Evolutionary conservation across 1,139 yeast species (phyloP).

Genomic region (Pichia sp.): DNA sequence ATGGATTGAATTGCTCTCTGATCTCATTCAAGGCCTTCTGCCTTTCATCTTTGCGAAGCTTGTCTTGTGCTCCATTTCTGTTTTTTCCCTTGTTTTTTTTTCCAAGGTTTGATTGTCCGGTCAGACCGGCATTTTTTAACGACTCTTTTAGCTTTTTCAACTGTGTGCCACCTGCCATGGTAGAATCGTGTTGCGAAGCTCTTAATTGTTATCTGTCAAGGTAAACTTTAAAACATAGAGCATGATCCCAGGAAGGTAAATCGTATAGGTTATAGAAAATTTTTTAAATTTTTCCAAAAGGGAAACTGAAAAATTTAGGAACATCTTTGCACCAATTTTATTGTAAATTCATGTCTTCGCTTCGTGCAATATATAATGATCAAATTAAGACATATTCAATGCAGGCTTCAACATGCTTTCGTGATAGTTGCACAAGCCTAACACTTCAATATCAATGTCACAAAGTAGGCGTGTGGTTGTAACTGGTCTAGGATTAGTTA

Average conservation of each 20-base stretch:
- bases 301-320: slow-evolving; percentile 2
- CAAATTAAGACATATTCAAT: too few species aligned
- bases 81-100: slow-evolving; percentile 45
- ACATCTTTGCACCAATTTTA: slow-evolving; percentile 10
- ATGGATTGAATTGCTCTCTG: slow-evolving; percentile 82
- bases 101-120: slow-evolving; percentile 71
- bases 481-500: slow-evolving; percentile 82
- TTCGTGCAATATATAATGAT: too few species aligned
- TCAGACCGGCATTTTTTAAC: slow-evolving; percentile 70
- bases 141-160: slow-evolving; percentile 76
- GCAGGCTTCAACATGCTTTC: too few species aligned
- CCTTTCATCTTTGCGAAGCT: slow-evolving; percentile 64
- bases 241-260: too few species aligned
- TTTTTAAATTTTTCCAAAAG: slow-evolving; percentile 4
- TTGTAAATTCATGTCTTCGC: neutral
- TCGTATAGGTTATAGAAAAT: too few species aligned
- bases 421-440: too few species aligned
- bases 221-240: too few species aligned
- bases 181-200: too few species aligned
- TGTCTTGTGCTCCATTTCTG: slow-evolving; percentile 49
- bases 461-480: slow-evolving; percentile 65
- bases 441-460: slow-evolving; percentile 9
- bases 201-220: too few species aligned
- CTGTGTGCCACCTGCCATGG: slow-evolving; percentile 82
- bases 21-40: slow-evolving; percentile 54